A percentile compares a stretch with the other conserved stretches of the same genome.
These are phyloP conservation scores for Aureobasidium sp. DNA, from an alignment of 2,329 filamentous ascomycete genomes.

Conservation along the genomic window DNA sequence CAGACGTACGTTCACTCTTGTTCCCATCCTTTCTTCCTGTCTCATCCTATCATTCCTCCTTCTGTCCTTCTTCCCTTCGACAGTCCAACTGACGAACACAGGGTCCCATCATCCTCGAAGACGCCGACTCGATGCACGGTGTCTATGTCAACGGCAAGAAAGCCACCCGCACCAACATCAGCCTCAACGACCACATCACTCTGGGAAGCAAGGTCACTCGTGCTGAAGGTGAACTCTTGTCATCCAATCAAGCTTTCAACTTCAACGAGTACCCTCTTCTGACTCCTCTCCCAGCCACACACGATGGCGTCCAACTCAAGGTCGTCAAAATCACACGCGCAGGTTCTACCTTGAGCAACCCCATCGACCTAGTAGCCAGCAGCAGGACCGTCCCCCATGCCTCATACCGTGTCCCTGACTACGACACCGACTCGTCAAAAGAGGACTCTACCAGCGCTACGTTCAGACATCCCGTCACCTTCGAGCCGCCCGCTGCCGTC, in stretches of 20 bases:
- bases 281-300: slow-evolving; percentile 8
- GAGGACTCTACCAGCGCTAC: neutral
- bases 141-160: slow-evolving; percentile 28
- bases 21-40: neutral
- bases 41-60: neutral
- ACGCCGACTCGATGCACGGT: slow-evolving; percentile 29
- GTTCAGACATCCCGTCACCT: neutral
- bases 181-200: slow-evolving; percentile 26
- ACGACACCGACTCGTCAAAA: neutral
- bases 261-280: slow-evolving; percentile 14
- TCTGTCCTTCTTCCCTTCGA: neutral
- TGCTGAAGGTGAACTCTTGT: neutral
- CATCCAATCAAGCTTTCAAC: slow-evolving; percentile 2
- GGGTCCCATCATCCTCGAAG: slow-evolving; percentile 25
- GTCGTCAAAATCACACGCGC: neutral
- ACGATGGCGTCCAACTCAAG: neutral
- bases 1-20: neutral
- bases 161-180: slow-evolving; percentile 18
- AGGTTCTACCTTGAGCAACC: neutral
- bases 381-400: neutral
- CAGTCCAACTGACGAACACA: slow-evolving; percentile 4
- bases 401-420: slow-evolving; percentile 2
- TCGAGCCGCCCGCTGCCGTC: neutral
- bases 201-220: slow-evolving; percentile 25
- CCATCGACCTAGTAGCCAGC: neutral